A percentile compares a stretch with the other conserved stretches of the same genome.
These are phyloP conservation scores for Globisporangium nunn DNA, from an alignment of 352 stramenopile genomes.

Conservation along the genomic window DNA sequence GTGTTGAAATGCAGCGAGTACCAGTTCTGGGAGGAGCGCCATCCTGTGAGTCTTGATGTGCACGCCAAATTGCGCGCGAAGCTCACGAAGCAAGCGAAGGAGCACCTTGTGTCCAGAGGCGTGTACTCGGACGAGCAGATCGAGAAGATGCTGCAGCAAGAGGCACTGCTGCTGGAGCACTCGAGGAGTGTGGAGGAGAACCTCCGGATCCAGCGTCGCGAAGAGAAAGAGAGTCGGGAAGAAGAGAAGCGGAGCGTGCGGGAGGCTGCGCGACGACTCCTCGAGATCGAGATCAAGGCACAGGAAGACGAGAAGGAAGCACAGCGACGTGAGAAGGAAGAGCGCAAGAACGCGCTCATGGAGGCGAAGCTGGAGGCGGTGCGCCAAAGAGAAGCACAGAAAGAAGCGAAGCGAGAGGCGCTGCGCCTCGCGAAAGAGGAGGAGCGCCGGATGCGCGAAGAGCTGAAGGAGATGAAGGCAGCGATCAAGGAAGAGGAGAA, in stretches of 20 bases:
- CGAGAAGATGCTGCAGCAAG: conserved; percentile 32
- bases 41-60: conserved; percentile 49
- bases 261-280: conserved; percentile 53
- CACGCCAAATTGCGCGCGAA: conserved; percentile 53
- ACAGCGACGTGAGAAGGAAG: conserved; percentile 54
- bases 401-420: conserved; percentile 62
- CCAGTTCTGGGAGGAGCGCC: conserved; percentile 81
- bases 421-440: conserved; percentile 55
- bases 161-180: conserved; percentile 35
- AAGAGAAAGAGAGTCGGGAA: conserved; percentile 50
- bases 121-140: conserved; percentile 35
- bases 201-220: conserved; percentile 19
- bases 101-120: conserved; percentile 25
- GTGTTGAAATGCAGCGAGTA: conserved; percentile 65
- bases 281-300: conserved; percentile 74
- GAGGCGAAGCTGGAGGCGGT: conserved; percentile 54
- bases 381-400: conserved; percentile 58
- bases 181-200: conserved; percentile 35
- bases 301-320: conserved; percentile 72
- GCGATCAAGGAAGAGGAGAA: conserved; percentile 67
- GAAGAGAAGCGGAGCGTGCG: conserved; percentile 65
- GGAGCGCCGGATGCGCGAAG: conserved; percentile 55
- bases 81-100: conserved; percentile 50
- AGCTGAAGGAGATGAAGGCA: conserved; percentile 65
- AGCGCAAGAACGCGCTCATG: conserved; percentile 61